Conservation (phyloP, 169 alveolate species). For the Cryptosporidium tyzzeri region DNA sequence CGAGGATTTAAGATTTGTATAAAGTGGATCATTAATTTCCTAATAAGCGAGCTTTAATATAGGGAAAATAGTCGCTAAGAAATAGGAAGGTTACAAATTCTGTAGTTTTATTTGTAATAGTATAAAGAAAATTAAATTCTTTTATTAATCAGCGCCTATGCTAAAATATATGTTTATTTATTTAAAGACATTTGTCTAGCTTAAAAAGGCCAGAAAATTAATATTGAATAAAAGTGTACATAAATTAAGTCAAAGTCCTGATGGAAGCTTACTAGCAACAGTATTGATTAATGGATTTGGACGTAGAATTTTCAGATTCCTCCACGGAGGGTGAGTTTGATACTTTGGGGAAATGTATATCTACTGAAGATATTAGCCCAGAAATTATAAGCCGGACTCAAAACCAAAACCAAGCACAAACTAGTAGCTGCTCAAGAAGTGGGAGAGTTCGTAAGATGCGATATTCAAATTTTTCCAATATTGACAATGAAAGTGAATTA, state of each 20-base stretch:
- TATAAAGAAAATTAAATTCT: neutral
- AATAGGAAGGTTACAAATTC: neutral
- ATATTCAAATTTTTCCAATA: constrained; percentile 50
- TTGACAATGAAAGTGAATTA: constrained; percentile 31
- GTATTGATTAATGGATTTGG: constrained; percentile 45
- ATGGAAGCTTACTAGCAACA: constrained; percentile 6
- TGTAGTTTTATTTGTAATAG: neutral
- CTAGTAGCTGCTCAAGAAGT: constrained; percentile 55
- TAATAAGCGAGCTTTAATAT: neutral
- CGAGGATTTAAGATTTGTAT: neutral
- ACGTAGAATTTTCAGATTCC: constrained; percentile 76
- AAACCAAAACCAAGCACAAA: neutral
- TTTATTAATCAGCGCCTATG: constrained; percentile 73
- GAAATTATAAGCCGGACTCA: neutral
- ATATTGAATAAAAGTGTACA: neutral
- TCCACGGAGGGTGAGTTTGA: constrained; percentile 56
- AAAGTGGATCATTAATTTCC: neutral
- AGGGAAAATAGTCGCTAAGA: neutral
- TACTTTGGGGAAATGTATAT: neutral
- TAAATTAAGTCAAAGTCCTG: neutral
- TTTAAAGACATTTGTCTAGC: constrained; percentile 40
- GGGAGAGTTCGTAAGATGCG: constrained; percentile 64
- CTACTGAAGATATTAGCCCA: neutral
- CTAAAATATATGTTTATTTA: neutral
- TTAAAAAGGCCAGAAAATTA: constrained; percentile 13